Evolutionary conservation across 768 basidiomycete species (phyloP).

Genomic region (Bullera alba): DNA sequence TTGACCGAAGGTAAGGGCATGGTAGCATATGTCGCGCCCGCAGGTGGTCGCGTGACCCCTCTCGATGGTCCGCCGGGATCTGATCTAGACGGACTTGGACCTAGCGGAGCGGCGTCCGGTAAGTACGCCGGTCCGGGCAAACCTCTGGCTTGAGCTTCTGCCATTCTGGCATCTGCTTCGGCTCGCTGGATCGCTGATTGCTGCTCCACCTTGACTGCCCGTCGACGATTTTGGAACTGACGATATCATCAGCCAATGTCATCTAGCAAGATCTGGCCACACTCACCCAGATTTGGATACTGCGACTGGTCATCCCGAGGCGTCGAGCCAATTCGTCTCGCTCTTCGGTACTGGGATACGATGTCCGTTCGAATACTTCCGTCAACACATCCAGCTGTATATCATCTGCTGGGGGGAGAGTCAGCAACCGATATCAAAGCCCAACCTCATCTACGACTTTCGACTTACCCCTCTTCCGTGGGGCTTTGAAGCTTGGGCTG

Average conservation of each 20-base stretch:
- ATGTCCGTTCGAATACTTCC: conserved; percentile 19
- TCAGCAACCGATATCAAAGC: no score
- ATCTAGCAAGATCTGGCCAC: no score
- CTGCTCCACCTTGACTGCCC: conserved; percentile 30
- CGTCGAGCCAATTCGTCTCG: conserved; percentile 17
- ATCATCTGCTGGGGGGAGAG: conserved; percentile 28
- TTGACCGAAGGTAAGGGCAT: no score
- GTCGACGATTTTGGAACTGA: conserved; percentile 35
- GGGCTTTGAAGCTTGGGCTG: conserved; percentile 15
- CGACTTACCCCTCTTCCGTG: conserved; percentile 20
- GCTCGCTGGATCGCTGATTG: conserved; percentile 23
- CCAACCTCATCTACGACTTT: not conserved
- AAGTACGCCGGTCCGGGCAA: not conserved
- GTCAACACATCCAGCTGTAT: conserved; percentile 17
- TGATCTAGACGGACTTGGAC: no score
- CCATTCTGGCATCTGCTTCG: conserved; percentile 5
- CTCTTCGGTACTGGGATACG: conserved; percentile 32
- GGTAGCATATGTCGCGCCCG: no score
- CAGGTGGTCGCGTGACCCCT: no score
- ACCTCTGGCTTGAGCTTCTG: not conserved
- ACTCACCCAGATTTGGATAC: conserved; percentile 39
- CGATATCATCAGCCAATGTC: not conserved
- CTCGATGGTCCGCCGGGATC: no score
- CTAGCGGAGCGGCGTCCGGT: no score
- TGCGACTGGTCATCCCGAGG: conserved; percentile 34